phyloP scores from a whole-genome alignment of 177 flowering plant species.

The Vitis hybrid region DNA sequence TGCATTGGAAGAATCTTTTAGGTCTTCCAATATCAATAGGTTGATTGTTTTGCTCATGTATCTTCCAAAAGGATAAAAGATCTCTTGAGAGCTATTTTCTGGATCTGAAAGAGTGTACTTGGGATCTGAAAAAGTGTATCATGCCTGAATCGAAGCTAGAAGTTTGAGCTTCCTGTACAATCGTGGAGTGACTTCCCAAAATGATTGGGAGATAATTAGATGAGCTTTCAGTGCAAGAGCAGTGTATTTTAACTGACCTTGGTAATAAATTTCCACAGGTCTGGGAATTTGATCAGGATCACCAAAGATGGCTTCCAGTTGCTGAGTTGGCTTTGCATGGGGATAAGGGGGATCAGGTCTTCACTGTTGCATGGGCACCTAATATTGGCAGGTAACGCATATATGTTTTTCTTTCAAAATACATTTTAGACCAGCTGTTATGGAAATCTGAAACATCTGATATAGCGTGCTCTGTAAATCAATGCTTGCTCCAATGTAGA shows the following conservation, averaged over 20 bases:
- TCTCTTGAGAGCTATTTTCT: too few relatives aligned
- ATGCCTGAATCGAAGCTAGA: too few relatives aligned
- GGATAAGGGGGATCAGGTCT: conserved; percentile 74
- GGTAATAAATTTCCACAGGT: conserved; percentile 48
- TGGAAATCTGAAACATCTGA: background rate
- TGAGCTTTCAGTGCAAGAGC: background rate
- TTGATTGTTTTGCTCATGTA: too few relatives aligned
- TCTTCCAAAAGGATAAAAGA: too few relatives aligned
- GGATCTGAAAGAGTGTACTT: too few relatives aligned
- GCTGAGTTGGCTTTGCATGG: conserved; percentile 79
- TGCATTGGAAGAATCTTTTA: too few relatives aligned
- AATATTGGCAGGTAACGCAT: conserved; percentile 79
- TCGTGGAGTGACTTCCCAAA: background rate
- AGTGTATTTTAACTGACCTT: conserved; percentile 3
- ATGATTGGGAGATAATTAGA: too few relatives aligned
- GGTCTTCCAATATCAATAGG: too few relatives aligned
- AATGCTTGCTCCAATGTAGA: background rate
- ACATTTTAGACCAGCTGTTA: background rate
- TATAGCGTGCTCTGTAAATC: too few relatives aligned
- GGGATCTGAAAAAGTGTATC: too few relatives aligned
- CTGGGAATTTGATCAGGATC: conserved; percentile 94
- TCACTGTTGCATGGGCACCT: conserved; percentile 92
- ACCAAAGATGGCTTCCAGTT: conserved; percentile 97
- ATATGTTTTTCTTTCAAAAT: background rate
- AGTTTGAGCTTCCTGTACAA: too few relatives aligned